Conservation (phyloP, 371 early-diverging fungal genomes). For the Dichotomocladium elegans region DNA sequence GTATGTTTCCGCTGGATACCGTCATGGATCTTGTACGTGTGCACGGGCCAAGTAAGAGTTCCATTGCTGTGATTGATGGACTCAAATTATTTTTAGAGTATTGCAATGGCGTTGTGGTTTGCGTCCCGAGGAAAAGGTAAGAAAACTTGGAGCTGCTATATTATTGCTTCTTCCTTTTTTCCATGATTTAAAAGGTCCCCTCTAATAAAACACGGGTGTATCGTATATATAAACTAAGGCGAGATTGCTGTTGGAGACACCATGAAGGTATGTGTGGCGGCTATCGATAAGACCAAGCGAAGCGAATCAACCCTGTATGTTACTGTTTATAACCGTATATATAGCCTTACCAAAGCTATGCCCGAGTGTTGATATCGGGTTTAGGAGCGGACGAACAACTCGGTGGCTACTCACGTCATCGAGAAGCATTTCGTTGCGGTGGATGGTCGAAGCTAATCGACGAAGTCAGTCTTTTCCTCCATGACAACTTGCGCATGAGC, state of each 20-base stretch:
- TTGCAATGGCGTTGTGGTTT: conserved; percentile 97
- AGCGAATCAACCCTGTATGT: too few species aligned
- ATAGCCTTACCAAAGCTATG: conserved; percentile 50
- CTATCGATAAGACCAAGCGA: too few species aligned
- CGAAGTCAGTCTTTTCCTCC: conserved; percentile 61
- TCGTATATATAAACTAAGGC: too few species aligned
- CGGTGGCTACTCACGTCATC: conserved; percentile 90
- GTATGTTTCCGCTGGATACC: conserved; percentile 82
- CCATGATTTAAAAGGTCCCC: too few species aligned
- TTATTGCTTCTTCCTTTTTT: too few species aligned
- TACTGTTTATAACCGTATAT: background rate
- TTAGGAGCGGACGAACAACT: conserved; percentile 97
- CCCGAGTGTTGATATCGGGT: conserved; percentile 84
- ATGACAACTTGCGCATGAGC: background rate
- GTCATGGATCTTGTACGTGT: conserved; percentile 79
- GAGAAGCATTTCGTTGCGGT: conserved; percentile 63
- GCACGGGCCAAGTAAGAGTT: background rate
- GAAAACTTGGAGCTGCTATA: too few species aligned
- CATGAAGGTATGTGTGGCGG: background rate
- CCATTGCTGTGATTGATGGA: too few species aligned
- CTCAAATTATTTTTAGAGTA: too few species aligned
- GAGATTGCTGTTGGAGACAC: conserved; percentile 13
- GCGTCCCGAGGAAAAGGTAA: conserved; percentile 71
- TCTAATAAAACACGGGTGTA: too few species aligned
- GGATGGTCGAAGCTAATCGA: conserved; percentile 65